phyloP scores from a whole-genome alignment of 2,329 filamentous ascomycete genomes.

The Stagonosporopsis rhizophila region DNA sequence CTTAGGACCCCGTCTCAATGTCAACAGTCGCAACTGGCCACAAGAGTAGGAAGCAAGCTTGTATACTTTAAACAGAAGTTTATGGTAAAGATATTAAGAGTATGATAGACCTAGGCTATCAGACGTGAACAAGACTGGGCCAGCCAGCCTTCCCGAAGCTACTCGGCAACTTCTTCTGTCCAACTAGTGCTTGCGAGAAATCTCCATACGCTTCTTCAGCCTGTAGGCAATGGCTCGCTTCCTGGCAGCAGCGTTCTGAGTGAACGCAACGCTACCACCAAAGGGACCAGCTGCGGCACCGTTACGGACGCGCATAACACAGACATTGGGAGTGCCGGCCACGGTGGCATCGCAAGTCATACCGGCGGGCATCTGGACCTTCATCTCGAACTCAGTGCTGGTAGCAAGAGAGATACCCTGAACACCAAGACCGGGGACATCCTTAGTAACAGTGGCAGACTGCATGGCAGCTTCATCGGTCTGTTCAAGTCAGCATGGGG shows the following conservation, averaged over 20 bases:
- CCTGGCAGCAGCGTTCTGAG: conserved; percentile 62
- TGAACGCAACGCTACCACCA: conserved; percentile 71
- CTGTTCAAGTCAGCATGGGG: conserved; percentile 3
- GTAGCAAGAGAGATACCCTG: conserved; percentile 65
- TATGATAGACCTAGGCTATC: not conserved
- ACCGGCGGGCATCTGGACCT: conserved; percentile 69
- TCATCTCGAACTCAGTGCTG: conserved; percentile 69
- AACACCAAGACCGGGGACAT: conserved; percentile 66
- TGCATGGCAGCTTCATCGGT: conserved; percentile 67
- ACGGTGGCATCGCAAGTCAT: conserved; percentile 71
- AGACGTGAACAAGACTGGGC: not conserved
- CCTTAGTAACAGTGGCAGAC: conserved; percentile 63
- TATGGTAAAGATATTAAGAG: not conserved
- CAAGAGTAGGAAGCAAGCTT: not conserved
- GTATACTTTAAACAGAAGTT: not conserved
- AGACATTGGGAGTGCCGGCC: conserved; percentile 67
- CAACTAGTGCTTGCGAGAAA: conserved; percentile 34
- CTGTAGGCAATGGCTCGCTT: conserved; percentile 68
- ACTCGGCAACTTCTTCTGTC: not conserved
- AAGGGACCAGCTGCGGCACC: conserved; percentile 69
- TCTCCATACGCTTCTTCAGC: conserved; percentile 49
- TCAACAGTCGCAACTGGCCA: not conserved
- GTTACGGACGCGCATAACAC: conserved; percentile 71
- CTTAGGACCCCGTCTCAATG: not conserved
- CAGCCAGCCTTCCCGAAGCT: not conserved